A percentile compares a stretch with the other conserved stretches of the same genome.
phyloP scores from a whole-genome alignment of 495 filamentous ascomycete genomes.

The Chaetomium cochliodes region DNA sequence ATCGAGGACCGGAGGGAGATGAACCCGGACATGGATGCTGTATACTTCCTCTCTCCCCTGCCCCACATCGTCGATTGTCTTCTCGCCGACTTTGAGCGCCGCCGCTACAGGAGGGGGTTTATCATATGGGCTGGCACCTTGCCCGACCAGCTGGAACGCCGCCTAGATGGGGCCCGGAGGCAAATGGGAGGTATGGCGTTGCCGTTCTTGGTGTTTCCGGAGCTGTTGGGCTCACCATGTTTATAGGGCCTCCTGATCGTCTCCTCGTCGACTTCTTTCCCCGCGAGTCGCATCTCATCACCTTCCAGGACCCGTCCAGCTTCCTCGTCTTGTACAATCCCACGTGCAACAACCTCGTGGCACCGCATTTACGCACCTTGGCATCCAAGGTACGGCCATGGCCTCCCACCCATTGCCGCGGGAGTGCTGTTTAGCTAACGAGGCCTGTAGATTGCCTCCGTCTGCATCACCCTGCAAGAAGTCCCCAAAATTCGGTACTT shows the following conservation, averaged over 20 bases:
- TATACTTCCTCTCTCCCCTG: conserved; percentile 84
- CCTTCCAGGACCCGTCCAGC: conserved; percentile 90
- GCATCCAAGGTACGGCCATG: conserved; percentile 72
- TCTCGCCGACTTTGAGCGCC: conserved; percentile 82
- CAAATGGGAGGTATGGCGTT: conserved; percentile 57
- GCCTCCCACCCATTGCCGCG: not conserved
- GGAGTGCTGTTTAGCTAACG: conserved; percentile 30
- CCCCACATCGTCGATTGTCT: conserved; percentile 89
- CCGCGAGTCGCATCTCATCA: conserved; percentile 85
- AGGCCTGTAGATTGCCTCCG: conserved; percentile 64
- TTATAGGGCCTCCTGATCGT: conserved; percentile 54
- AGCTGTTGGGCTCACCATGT: conserved; percentile 8
- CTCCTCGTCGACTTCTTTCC: conserved; percentile 86
- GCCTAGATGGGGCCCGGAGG: conserved; percentile 58
- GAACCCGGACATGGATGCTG: conserved; percentile 86
- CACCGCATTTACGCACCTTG: conserved; percentile 72
- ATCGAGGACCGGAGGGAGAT: conserved; percentile 78
- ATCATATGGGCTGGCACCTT: conserved; percentile 77
- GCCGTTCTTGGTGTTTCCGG: not conserved
- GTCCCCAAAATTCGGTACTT: conserved; percentile 91
- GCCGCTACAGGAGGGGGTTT: conserved; percentile 69
- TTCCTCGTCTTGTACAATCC: conserved; percentile 93
- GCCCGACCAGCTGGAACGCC: conserved; percentile 41
- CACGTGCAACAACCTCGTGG: conserved; percentile 77
- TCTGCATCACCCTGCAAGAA: conserved; percentile 83